Base-by-base conservation (phyloP, 163 green algal genomes). In the Smithsoniella earleae region DNA sequence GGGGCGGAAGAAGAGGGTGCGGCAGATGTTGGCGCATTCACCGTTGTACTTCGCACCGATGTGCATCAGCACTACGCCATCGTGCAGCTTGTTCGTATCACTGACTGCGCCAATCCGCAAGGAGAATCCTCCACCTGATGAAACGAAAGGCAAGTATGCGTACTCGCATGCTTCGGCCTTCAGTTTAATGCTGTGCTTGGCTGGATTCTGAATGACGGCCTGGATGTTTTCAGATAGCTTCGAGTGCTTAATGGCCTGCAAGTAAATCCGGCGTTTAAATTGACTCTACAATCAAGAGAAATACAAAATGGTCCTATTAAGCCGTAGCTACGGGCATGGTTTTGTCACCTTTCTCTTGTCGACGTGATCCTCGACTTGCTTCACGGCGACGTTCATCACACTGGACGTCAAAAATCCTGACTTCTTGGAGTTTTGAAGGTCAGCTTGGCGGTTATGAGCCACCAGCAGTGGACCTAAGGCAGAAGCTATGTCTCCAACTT, bases 1-100 rank as follows among this genome's bases (percentile, higher is more conserved):
- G 34, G 91, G 87, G 77, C 97, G 87, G 37, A 98, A 88, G 73
- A 98, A 78, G 80, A 89, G 93, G 2, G 92, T 97, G 45, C 92
- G 85, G 27, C 76, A 81, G 43, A 95, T 73, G 73, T 95, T 98
- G 55, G 93, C 85, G 79, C 94, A 99, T 85, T 98, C 98, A 43
- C 80, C 89, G 28, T 77, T 78, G 83, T 98, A 98, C 22, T 82
- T 73, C 37, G 83, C 78, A 4, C 86, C 86, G 2, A 92, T 37
- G 28, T 78, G 80, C 30, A 77, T 62, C 40, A 86, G 37, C 46
- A 5, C 77, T 3, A 83, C 77, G 5, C 74, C 75, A 63, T 62
- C 46, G 34, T 38, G 77, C 2, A 18, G 36, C 37, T 46, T 58
- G 2, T 38, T 73, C 45, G 22, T 16, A 49, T 80, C 54, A 30